These are phyloP conservation scores for Microcyclospora pomicola DNA, from an alignment of 2,329 filamentous ascomycete genomes.

Conservation along the genomic window DNA sequence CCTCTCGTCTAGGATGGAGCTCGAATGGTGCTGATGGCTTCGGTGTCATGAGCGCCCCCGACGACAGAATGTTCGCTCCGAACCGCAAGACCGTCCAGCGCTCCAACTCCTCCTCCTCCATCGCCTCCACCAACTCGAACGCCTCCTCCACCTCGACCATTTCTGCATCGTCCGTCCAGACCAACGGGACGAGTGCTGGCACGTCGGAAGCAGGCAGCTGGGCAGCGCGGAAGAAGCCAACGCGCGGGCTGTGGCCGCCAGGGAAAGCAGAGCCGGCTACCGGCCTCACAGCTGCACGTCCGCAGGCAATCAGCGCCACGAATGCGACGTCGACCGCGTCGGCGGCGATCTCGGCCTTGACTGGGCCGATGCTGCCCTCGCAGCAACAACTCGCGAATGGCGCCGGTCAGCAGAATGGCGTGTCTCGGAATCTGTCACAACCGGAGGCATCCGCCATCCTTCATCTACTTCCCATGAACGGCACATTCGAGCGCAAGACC, in stretches of 20 bases:
- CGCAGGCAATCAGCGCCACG: constrained; percentile 46
- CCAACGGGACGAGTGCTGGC: constrained; percentile 43
- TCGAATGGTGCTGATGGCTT: constrained; percentile 46
- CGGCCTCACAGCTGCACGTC: constrained; percentile 46
- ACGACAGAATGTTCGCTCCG: constrained; percentile 64
- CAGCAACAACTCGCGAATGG: constrained; percentile 52
- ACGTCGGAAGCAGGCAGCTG: constrained; percentile 23
- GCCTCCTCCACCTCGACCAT: constrained; percentile 54
- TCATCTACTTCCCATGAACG: constrained; percentile 79
- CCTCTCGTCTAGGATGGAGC: constrained; percentile 39
- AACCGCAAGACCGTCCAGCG: constrained; percentile 71
- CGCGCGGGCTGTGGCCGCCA: constrained; percentile 48
- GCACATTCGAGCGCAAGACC: constrained; percentile 92
- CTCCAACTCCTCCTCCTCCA: constrained; percentile 80
- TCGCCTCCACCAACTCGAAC: constrained; percentile 47
- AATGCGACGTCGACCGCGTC: constrained; percentile 45
- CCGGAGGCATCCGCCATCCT: constrained; percentile 60
- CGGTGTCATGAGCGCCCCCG: constrained; percentile 56
- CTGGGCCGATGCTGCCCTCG: constrained; percentile 50
- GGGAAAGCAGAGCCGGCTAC: constrained; percentile 53
- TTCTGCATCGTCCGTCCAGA: constrained; percentile 45
- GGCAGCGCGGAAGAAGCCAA: constrained; percentile 37
- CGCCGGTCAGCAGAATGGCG: constrained; percentile 44
- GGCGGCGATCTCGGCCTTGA: constrained; percentile 49
- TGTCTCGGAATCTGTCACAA: constrained; percentile 29